Evolutionary conservation across 257 asterid genomes (phyloP).

Genomic region (Plantago ovata): DNA sequence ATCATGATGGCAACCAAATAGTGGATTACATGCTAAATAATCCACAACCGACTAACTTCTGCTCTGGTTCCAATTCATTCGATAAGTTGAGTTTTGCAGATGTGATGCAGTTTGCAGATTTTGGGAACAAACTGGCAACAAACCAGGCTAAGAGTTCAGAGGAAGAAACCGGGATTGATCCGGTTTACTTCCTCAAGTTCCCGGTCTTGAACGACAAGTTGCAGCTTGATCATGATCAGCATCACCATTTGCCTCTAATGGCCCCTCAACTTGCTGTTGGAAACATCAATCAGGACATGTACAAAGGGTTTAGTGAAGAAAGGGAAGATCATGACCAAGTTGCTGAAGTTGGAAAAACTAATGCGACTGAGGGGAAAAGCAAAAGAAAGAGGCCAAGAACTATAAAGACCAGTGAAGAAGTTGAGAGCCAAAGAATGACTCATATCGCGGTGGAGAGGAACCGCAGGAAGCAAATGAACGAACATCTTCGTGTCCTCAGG

Average conservation of each 20-base stretch:
- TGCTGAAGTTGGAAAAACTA: constrained; percentile 22
- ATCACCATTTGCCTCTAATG: constrained; percentile 24
- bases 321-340: constrained; percentile 9
- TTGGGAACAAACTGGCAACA: constrained; percentile 60
- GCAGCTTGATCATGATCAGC: constrained; percentile 37
- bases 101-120: constrained; percentile 88
- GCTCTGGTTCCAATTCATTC: constrained; percentile 40
- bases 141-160: constrained; percentile 43
- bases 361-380: constrained; percentile 32
- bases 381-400: constrained; percentile 73
- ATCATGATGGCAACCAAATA: constrained; percentile 31
- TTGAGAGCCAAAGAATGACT: constrained; percentile 96
- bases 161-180: constrained; percentile 61
- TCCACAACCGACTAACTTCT: constrained; percentile 28
- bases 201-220: constrained; percentile 61
- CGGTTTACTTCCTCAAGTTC: constrained; percentile 71
- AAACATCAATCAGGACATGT: constrained; percentile 18
- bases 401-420: constrained; percentile 73
- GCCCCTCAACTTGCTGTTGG: constrained; percentile 21
- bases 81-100: constrained; percentile 85
- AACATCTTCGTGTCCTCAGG: constrained; percentile 82
- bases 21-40: constrained; percentile 63
- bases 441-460: constrained; percentile 94
- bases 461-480: constrained; percentile 93
- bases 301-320: constrained; percentile 14